A percentile compares a stretch with the other conserved stretches of the same genome.
Evolutionary conservation across 495 filamentous ascomycete genomes (phyloP).

Genomic region (Lasiosphaeria ovina): DNA sequence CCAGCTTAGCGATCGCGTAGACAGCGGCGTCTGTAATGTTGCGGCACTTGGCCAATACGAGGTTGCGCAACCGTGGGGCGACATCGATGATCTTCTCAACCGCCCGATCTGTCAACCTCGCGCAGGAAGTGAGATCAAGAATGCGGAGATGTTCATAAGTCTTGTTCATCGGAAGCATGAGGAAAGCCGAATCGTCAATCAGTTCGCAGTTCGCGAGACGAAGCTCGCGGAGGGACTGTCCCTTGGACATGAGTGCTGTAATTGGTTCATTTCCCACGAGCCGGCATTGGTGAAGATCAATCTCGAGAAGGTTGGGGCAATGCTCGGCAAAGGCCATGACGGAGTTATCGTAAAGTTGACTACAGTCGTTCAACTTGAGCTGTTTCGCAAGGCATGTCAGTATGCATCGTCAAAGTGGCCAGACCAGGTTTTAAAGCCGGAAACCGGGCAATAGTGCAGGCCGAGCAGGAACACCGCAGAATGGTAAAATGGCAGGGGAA

Average conservation of each 20-base stretch:
- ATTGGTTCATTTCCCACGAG: slow-evolving; percentile 77
- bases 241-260: slow-evolving; percentile 69
- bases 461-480: background rate
- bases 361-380: slow-evolving; percentile 92
- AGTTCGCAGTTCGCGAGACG: slow-evolving; percentile 79
- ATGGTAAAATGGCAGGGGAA: background rate
- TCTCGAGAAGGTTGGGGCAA: slow-evolving; percentile 91
- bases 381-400: slow-evolving; percentile 41
- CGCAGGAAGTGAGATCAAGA: slow-evolving; percentile 87
- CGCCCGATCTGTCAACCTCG: slow-evolving; percentile 76
- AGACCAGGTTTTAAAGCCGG: background rate
- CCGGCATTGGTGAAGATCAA: slow-evolving; percentile 87
- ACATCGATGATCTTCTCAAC: slow-evolving; percentile 81
- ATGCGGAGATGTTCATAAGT: slow-evolving; percentile 86
- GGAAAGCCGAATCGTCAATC: slow-evolving; percentile 81
- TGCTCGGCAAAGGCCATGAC: slow-evolving; percentile 81
- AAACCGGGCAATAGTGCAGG: background rate
- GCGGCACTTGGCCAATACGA: slow-evolving; percentile 91
- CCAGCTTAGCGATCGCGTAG: slow-evolving; percentile 79
- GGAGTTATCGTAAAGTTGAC: slow-evolving; percentile 71
- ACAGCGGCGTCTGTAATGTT: slow-evolving; percentile 89
- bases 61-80: slow-evolving; percentile 84
- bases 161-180: slow-evolving; percentile 66
- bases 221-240: slow-evolving; percentile 81
- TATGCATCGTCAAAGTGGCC: slow-evolving; percentile 1